These are phyloP conservation scores for Quercus cerris DNA, from an alignment of 306 rosid species.

Conservation along the genomic window DNA sequence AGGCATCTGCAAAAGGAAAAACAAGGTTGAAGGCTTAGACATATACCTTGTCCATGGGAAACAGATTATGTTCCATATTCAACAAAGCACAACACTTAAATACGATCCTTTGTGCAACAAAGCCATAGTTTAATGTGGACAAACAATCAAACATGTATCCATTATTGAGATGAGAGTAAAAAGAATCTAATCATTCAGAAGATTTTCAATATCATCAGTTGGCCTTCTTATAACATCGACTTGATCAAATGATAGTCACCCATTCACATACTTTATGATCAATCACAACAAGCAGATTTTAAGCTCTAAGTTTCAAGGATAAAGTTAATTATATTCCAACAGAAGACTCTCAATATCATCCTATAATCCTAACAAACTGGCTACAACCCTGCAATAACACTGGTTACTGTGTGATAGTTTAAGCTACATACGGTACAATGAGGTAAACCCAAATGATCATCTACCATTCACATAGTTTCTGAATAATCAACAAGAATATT, in stretches of 20 bases:
- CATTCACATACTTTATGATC: background rate
- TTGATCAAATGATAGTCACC: background rate
- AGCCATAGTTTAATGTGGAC: background rate
- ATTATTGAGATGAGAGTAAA: background rate
- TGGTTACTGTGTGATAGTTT: background rate
- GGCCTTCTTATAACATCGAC: background rate
- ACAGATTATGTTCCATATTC: background rate
- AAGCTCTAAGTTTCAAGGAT: background rate
- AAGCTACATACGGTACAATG: background rate
- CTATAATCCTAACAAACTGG: background rate
- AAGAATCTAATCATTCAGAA: background rate
- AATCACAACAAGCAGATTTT: background rate
- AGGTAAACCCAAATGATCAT: background rate
- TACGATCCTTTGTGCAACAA: background rate
- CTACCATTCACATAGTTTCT: background rate
- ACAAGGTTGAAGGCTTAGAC: background rate
- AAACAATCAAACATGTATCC: background rate
- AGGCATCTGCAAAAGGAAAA: conserved; percentile 56
- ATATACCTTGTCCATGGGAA: background rate
- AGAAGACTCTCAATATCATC: background rate
- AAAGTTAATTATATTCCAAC: background rate
- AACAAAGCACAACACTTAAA: background rate
- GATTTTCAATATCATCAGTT: background rate
- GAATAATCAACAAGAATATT: background rate
- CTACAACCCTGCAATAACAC: background rate